Evolutionary conservation across 129 eudicot species (phyloP), one percentile per base, ranked within the genome.

Genomic region (Kitagawia praeruptora): DNA sequence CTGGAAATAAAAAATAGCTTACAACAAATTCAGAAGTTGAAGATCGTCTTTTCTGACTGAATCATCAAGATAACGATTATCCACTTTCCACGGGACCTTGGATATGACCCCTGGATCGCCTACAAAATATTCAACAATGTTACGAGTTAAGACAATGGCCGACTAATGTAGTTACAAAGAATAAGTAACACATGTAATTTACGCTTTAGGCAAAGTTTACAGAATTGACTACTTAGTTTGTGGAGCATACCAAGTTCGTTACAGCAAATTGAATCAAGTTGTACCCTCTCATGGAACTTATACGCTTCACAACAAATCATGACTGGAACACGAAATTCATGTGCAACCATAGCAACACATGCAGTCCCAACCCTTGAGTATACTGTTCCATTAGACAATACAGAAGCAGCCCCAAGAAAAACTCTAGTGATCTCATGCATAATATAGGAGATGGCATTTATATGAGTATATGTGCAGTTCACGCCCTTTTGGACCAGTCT

Each of bases 341-440:
- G 86, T 80, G 94, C 98, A 75, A 95, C 98, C 98, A 95, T 92
- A 44, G 98, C 98, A 77, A 95, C 89, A 78, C 88, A 87, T 9
- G 98, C 96, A 79, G 97, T 90, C 16, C 98, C 98, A 78, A 95
- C 88, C 40, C 97, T 89, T 31, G 98, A 95, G 81, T 90, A 95
- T 7, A 92, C 84, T 4, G 91, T 92, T 70, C 98, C 98, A 85
- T 95, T 95, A 19, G 96, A 89, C 74, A 95, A 84, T 38, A 92
- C 96, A 67, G 98, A 92, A 16, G 96, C 92, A 45, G 97, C 98
- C 76, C 98, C 98, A 75, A 95, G 67, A 77, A 95, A 82, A 16
- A 95, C 89, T 81, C 86, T 89, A 0, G 97, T 90, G 74, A 87
- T 96, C 87, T 95, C 97, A 86, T 87, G 98, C 98, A 95, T 95